Evolutionary conservation across 1,139 yeast species (phyloP).

Genomic region (Taphrina wiesneri): DNA sequence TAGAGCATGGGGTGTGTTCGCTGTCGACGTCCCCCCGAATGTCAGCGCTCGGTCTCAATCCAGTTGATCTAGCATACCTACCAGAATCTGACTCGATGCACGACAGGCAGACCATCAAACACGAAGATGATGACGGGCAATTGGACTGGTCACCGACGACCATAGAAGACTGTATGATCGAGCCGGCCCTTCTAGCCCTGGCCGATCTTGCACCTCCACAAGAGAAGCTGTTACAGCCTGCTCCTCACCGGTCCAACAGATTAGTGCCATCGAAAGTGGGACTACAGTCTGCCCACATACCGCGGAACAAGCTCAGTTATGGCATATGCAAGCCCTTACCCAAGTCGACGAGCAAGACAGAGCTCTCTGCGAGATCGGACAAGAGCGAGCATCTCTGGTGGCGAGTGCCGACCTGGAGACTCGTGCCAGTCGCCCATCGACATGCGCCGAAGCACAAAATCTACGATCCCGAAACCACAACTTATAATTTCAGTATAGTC

Average conservation of each 20-base stretch:
- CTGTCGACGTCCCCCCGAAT: neutral
- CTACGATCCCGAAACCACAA: neutral
- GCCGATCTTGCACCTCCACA: neutral
- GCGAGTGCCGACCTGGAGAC: neutral
- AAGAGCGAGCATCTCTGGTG: neutral
- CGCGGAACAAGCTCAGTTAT: neutral
- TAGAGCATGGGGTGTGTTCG: too few relatives aligned
- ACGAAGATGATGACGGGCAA: neutral
- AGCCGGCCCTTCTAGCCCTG: neutral
- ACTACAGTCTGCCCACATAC: neutral
- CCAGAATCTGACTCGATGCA: neutral
- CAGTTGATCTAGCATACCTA: too few relatives aligned
- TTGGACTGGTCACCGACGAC: neutral
- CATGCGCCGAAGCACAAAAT: neutral
- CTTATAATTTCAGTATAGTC: neutral
- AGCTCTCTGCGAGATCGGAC: neutral
- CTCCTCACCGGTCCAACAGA: too few relatives aligned
- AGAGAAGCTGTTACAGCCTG: neutral
- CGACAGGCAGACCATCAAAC: neutral
- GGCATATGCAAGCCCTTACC: neutral
- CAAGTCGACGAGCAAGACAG: neutral
- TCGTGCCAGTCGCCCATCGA: neutral
- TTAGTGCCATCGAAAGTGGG: neutral
- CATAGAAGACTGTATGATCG: neutral
- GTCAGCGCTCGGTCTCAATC: too few relatives aligned